Conservation (phyloP, 345 rosid genomes). For the Eucalyptus cladocalyx region DNA sequence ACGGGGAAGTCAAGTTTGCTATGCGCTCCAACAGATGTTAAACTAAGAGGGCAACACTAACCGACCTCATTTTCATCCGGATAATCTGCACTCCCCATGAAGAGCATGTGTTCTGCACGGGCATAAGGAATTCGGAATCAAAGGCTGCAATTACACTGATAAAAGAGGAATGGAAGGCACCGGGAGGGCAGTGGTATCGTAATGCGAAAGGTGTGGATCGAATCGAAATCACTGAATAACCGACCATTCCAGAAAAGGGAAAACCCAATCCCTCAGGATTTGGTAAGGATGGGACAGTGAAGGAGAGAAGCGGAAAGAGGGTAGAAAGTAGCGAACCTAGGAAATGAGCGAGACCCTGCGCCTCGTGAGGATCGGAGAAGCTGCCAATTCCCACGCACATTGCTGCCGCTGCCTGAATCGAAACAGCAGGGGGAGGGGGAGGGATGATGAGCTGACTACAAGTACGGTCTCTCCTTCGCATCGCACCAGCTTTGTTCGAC, state of each 20-base stretch:
- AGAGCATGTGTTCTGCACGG: slow-evolving; percentile 92
- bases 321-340: slow-evolving; percentile 38
- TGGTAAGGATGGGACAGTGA: neutral
- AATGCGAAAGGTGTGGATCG: neutral
- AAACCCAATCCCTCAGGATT: neutral
- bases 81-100: slow-evolving; percentile 91
- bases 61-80: slow-evolving; percentile 95
- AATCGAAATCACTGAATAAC: neutral
- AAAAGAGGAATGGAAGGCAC: neutral
- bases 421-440: neutral
- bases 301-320: neutral
- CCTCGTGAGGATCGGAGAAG: slow-evolving; percentile 89
- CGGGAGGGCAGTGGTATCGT: neutral
- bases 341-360: slow-evolving; percentile 98
- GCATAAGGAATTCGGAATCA: neutral
- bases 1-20: neutral
- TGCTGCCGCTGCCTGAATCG: slow-evolving; percentile 90
- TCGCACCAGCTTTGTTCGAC: neutral
- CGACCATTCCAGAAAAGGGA: neutral
- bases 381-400: slow-evolving; percentile 98
- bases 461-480: neutral
- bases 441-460: neutral
- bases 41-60: neutral
- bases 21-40: neutral
- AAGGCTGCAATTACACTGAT: neutral